Evolutionary conservation across 108 stramenopile genomes (phyloP).

Genomic region (Aurantiochytrium sp.): DNA sequence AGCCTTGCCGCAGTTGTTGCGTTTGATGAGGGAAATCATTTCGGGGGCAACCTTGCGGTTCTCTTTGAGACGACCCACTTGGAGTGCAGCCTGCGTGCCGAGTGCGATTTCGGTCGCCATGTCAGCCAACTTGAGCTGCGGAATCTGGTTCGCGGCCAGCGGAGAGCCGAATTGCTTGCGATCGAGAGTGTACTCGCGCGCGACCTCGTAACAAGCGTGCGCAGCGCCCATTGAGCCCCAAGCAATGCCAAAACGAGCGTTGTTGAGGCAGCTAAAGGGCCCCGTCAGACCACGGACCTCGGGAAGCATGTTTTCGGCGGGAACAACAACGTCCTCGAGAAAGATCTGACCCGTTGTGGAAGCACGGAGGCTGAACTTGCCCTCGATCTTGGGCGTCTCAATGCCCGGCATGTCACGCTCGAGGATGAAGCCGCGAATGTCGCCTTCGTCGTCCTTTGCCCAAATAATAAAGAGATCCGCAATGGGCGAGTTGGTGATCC

Average conservation of each 20-base stretch:
- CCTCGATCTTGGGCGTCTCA: slow-evolving; percentile 71
- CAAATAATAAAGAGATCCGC: slow-evolving; percentile 86
- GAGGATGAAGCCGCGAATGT: slow-evolving; percentile 73
- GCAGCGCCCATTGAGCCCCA: slow-evolving; percentile 93
- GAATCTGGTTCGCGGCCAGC: slow-evolving; percentile 80
- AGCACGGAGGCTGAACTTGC: slow-evolving; percentile 78
- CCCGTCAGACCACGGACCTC: slow-evolving; percentile 38
- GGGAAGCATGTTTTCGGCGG: slow-evolving; percentile 34
- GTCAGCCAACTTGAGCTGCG: slow-evolving; percentile 88
- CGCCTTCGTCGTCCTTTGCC: slow-evolving; percentile 66
- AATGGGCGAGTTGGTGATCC: slow-evolving; percentile 93
- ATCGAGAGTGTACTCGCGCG: slow-evolving; percentile 73
- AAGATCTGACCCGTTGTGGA: slow-evolving; percentile 81
- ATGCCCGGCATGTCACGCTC: slow-evolving; percentile 65
- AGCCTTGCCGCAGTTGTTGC: slow-evolving; percentile 84
- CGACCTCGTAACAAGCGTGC: slow-evolving; percentile 68
- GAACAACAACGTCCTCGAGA: slow-evolving; percentile 75
- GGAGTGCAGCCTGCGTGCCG: slow-evolving; percentile 45
- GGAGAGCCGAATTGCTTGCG: slow-evolving; percentile 81
- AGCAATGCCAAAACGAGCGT: slow-evolving; percentile 88
- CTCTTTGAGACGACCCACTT: slow-evolving; percentile 77
- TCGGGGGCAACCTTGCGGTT: slow-evolving; percentile 44
- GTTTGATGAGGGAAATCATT: slow-evolving; percentile 84
- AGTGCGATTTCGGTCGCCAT: slow-evolving; percentile 71
- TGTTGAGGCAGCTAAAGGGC: slow-evolving; percentile 86